Percentiles rank a stretch among this genome's conserved stretches.
phyloP scores from a whole-genome alignment of 2,329 filamentous ascomycete species.

The Fusarium illudens region DNA sequence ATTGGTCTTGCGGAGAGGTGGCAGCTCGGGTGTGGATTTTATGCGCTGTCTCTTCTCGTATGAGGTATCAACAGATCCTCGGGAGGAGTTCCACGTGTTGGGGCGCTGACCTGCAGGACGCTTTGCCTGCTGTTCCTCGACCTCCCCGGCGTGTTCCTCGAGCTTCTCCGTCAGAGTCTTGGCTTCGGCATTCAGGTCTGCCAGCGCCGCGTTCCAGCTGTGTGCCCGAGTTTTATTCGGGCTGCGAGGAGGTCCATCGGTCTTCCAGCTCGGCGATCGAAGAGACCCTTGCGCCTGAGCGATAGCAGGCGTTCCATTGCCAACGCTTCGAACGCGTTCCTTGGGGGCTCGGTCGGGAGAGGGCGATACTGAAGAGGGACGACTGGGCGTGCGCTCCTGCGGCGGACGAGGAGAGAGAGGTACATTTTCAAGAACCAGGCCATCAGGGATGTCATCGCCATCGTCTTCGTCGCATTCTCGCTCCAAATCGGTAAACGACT shows the following conservation, averaged over 20 bases:
- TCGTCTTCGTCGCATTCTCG: conserved; percentile 80
- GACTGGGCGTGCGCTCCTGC: conserved; percentile 63
- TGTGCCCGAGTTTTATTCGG: conserved; percentile 66
- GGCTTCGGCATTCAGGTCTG: conserved; percentile 75
- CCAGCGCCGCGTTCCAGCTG: conserved; percentile 78
- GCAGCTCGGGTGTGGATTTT: conserved; percentile 73
- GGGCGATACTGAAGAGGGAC: conserved; percentile 60
- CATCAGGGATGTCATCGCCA: conserved; percentile 80
- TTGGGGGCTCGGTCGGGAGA: conserved; percentile 63
- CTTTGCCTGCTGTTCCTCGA: conserved; percentile 51
- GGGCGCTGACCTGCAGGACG: conserved; percentile 48
- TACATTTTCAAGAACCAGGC: conserved; percentile 81
- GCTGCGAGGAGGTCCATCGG: conserved; percentile 53
- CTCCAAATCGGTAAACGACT: conserved; percentile 75
- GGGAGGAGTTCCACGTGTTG: conserved; percentile 52
- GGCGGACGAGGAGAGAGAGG: conserved; percentile 78
- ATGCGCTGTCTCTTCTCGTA: conserved; percentile 62
- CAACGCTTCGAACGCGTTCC: conserved; percentile 62
- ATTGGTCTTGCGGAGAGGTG: conserved; percentile 75
- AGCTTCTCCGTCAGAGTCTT: conserved; percentile 79
- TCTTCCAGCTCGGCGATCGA: conserved; percentile 64
- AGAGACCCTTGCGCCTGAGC: conserved; percentile 68
- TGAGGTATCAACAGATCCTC: conserved; percentile 44
- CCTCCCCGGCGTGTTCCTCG: conserved; percentile 78
- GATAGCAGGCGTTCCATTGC: conserved; percentile 70